Evolutionary conservation across 2,329 filamentous ascomycete species (phyloP).

Genomic region (Apiospora sp.): DNA sequence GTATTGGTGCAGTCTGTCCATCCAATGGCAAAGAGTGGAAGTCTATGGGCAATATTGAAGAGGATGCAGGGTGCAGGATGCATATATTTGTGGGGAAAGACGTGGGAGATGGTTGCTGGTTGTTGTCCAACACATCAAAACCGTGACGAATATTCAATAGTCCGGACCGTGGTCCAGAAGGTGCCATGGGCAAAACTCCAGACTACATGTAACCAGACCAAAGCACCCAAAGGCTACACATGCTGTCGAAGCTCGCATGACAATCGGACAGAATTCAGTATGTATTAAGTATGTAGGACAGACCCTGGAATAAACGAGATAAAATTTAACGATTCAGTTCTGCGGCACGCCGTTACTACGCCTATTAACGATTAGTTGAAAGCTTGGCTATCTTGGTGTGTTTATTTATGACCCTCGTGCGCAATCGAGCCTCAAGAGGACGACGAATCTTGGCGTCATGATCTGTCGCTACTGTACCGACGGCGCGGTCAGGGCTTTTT

Average conservation of each 20-base stretch:
- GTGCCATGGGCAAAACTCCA: too few relatives aligned
- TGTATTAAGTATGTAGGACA: too few relatives aligned
- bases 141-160: slow-evolving; percentile 2
- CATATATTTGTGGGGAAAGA: neutral
- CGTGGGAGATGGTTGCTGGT: slow-evolving; percentile 2
- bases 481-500: neutral
- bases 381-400: too few relatives aligned
- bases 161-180: neutral
- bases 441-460: slow-evolving; percentile 3
- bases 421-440: neutral
- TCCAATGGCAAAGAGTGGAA: neutral
- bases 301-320: too few relatives aligned
- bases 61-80: neutral
- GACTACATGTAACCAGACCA: too few relatives aligned
- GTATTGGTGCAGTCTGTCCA: neutral
- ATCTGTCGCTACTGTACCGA: neutral
- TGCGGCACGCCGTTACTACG: too few relatives aligned
- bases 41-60: neutral
- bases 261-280: too few relatives aligned
- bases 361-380: too few relatives aligned
- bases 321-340: too few relatives aligned
- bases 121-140: slow-evolving; percentile 4
- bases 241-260: too few relatives aligned
- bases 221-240: too few relatives aligned
- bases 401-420: too few relatives aligned